phyloP scores from a whole-genome alignment of 352 stramenopile genomes.

The Saprolegnia diclina region DNA sequence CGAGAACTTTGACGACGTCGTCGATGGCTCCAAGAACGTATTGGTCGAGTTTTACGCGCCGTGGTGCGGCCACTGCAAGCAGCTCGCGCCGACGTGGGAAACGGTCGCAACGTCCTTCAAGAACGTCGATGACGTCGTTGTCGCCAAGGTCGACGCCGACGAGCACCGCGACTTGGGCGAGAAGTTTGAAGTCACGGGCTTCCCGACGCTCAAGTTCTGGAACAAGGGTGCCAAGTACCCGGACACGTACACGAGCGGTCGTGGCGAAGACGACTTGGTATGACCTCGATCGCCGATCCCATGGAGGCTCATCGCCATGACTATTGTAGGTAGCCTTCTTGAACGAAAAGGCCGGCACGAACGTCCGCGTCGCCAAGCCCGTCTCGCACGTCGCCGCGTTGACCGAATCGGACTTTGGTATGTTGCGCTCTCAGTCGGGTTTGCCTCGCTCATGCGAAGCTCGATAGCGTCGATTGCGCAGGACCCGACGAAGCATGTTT shows the following conservation, averaged over 20 bases:
- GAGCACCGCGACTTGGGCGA: slow-evolving; percentile 69
- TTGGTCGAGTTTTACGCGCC: slow-evolving; percentile 58
- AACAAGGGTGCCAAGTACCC: slow-evolving; percentile 61
- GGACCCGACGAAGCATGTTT: slow-evolving; percentile 73
- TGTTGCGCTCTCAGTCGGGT: too few species aligned
- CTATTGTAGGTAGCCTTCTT: slow-evolving; percentile 41
- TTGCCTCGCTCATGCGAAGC: background rate
- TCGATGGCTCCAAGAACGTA: slow-evolving; percentile 80
- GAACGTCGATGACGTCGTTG: slow-evolving; percentile 75
- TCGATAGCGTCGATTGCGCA: slow-evolving; percentile 52
- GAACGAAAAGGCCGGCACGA: slow-evolving; percentile 67
- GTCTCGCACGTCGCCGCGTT: slow-evolving; percentile 62
- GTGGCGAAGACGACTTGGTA: slow-evolving; percentile 71
- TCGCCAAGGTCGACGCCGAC: slow-evolving; percentile 88
- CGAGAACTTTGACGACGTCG: slow-evolving; percentile 74
- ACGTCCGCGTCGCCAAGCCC: slow-evolving; percentile 65
- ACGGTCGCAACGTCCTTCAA: slow-evolving; percentile 85
- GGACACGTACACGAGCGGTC: slow-evolving; percentile 83
- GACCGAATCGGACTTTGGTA: slow-evolving; percentile 53
- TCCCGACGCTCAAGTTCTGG: slow-evolving; percentile 93
- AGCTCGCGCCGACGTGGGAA: slow-evolving; percentile 69
- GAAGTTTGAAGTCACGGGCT: slow-evolving; percentile 86
- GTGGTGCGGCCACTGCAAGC: slow-evolving; percentile 59
- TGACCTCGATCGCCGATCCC: too few species aligned
- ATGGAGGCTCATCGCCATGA: background rate